Evolutionary conservation across 1,284 basidiomycete genomes (phyloP).

Genomic region (Ustilago nuda): DNA sequence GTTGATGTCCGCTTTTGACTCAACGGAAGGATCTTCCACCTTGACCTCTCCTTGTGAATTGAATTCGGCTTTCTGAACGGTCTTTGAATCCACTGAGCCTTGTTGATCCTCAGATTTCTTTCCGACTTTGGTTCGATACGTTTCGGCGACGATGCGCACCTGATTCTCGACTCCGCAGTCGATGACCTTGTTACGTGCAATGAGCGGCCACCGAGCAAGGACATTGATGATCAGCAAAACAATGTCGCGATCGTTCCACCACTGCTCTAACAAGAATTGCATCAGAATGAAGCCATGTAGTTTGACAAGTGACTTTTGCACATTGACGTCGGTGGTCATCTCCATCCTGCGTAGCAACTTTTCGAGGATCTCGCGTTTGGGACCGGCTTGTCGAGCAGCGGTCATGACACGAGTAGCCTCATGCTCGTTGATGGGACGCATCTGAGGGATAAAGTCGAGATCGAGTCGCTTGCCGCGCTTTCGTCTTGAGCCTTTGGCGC

Average conservation of each 20-base stretch:
- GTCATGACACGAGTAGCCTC: constrained; percentile 92
- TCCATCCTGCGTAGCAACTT: constrained; percentile 88
- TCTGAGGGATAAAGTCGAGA: constrained; percentile 81
- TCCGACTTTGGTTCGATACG: constrained; percentile 27
- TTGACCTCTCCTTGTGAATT: neutral
- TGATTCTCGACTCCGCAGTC: constrained; percentile 73
- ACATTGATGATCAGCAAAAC: constrained; percentile 74
- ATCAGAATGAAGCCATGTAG: constrained; percentile 93
- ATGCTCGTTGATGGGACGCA: constrained; percentile 80
- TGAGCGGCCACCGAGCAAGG: constrained; percentile 78
- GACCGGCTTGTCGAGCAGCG: constrained; percentile 85
- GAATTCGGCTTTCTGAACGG: constrained; percentile 12
- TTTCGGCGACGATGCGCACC: constrained; percentile 48
- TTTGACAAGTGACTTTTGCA: constrained; percentile 87
- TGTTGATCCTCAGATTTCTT: constrained; percentile 72
- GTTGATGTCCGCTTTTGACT: neutral
- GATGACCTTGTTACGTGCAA: constrained; percentile 91
- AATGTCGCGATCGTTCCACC: constrained; percentile 80
- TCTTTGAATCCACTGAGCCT: constrained; percentile 42
- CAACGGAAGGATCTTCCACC: constrained; percentile 6
- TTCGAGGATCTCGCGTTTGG: constrained; percentile 82
- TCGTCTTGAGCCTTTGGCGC: constrained; percentile 87
- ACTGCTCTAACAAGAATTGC: constrained; percentile 86
- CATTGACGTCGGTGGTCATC: constrained; percentile 85
- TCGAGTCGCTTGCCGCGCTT: constrained; percentile 92